These are phyloP conservation scores for Apiospora marii DNA, from an alignment of 2,329 filamentous ascomycete species.

Conservation along the genomic window DNA sequence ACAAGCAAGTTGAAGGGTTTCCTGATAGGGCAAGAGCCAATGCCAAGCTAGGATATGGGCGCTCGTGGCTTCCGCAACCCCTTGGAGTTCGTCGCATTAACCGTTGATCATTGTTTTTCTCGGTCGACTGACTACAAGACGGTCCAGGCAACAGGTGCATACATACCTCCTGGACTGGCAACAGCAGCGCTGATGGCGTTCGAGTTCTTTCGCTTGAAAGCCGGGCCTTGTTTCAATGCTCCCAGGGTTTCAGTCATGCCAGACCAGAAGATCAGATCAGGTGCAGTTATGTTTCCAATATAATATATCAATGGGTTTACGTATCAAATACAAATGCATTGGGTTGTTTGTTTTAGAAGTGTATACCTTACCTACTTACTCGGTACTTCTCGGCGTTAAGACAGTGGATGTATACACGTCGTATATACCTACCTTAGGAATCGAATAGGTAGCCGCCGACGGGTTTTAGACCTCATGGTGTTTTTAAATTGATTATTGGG, in stretches of 20 bases:
- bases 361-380: background rate
- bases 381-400: slow-evolving; percentile 1
- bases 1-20: no score
- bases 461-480: background rate
- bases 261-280: slow-evolving; percentile 1
- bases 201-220: background rate
- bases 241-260: background rate
- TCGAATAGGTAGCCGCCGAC: background rate
- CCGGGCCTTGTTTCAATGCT: background rate
- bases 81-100: background rate
- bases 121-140: no score
- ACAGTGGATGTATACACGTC: background rate
- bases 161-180: background rate
- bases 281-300: background rate
- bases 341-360: background rate
- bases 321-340: background rate
- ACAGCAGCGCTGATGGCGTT: background rate
- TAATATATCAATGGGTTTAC: background rate
- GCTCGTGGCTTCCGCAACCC: background rate
- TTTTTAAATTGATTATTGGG: background rate
- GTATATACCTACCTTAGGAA: background rate
- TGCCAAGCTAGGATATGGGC: background rate
- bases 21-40: no score
- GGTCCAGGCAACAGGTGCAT: no score
- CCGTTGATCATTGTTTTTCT: no score